Percentiles rank a stretch among this genome's conserved stretches.
These are phyloP conservation scores for Oryza meridionalis DNA, from an alignment of 176 grass and related monocot genomes.

Conservation along the genomic window DNA sequence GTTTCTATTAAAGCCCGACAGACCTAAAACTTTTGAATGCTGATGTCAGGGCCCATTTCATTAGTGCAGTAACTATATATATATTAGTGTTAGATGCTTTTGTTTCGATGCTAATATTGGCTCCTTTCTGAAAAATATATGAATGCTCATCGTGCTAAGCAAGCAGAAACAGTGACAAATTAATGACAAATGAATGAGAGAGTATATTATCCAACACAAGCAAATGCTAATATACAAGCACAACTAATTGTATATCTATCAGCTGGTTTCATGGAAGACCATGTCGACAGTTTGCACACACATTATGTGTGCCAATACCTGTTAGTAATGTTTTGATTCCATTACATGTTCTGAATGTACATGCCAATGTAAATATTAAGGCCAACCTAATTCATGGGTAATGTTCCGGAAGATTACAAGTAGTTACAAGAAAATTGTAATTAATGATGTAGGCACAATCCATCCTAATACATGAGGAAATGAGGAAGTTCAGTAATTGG, in stretches of 20 bases:
- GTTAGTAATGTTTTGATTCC: not conserved
- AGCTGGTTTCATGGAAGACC: not conserved
- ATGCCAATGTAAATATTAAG: not conserved
- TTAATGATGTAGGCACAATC: not conserved
- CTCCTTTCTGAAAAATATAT: not conserved
- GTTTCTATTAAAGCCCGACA: conserved; percentile 16
- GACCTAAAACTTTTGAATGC: conserved; percentile 10
- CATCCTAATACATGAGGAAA: not conserved
- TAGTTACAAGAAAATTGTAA: not conserved
- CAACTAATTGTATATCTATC: not conserved
- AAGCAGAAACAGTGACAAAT: not conserved
- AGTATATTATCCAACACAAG: not conserved
- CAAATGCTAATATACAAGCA: not conserved
- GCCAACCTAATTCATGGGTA: not conserved
- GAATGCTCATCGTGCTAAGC: not conserved
- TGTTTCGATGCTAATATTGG: conserved; percentile 12
- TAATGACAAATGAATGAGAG: not conserved
- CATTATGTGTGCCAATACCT: not conserved
- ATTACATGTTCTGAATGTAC: not conserved
- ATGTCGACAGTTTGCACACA: not conserved
- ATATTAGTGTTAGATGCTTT: not conserved
- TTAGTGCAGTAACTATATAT: not conserved
- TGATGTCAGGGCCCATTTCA: conserved; percentile 17
- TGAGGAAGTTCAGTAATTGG: not conserved
- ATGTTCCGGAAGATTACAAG: not conserved